These are phyloP conservation scores for Paraphaeosphaeria minitans DNA, from an alignment of 2,329 filamentous ascomycete genomes.

Conservation along the genomic window DNA sequence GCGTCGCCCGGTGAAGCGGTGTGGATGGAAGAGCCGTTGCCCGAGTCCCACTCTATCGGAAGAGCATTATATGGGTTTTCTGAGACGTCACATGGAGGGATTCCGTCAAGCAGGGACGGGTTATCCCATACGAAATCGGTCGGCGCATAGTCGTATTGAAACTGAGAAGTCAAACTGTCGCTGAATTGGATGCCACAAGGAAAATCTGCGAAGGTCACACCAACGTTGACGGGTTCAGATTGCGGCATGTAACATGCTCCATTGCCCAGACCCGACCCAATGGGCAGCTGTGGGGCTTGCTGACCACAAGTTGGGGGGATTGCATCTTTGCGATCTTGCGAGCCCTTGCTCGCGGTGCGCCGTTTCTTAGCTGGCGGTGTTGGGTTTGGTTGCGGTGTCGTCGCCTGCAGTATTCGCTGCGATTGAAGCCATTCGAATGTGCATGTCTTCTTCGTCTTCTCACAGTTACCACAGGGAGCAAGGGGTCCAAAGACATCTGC, in stretches of 20 bases:
- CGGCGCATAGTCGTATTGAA: not conserved
- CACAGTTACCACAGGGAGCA: constrained; percentile 50
- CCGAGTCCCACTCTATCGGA: constrained; percentile 28
- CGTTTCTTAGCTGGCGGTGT: constrained; percentile 37
- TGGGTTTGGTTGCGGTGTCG: constrained; percentile 21
- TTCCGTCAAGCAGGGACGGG: not conserved
- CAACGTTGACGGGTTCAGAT: constrained; percentile 22
- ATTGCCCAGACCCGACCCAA: constrained; percentile 9
- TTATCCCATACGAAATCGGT: not conserved
- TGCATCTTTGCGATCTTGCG: constrained; percentile 9
- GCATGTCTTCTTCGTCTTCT: constrained; percentile 51
- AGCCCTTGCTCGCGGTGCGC: constrained; percentile 29
- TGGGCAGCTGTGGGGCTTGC: constrained; percentile 13
- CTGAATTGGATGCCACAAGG: constrained; percentile 26
- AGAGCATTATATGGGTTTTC: constrained; percentile 21
- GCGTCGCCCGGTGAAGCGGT: constrained; percentile 27
- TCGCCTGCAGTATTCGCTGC: constrained; percentile 38
- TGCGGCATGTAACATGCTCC: constrained; percentile 12
- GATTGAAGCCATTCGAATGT: constrained; percentile 53
- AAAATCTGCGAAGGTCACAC: constrained; percentile 37
- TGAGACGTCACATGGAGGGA: constrained; percentile 13
- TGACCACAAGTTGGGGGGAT: constrained; percentile 3
- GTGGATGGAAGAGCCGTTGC: constrained; percentile 32
- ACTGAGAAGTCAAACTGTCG: not conserved
- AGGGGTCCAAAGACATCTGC: constrained; percentile 43